These are phyloP conservation scores for Flaveria linearis DNA, from an alignment of 129 eudicot species.

Conservation along the genomic window DNA sequence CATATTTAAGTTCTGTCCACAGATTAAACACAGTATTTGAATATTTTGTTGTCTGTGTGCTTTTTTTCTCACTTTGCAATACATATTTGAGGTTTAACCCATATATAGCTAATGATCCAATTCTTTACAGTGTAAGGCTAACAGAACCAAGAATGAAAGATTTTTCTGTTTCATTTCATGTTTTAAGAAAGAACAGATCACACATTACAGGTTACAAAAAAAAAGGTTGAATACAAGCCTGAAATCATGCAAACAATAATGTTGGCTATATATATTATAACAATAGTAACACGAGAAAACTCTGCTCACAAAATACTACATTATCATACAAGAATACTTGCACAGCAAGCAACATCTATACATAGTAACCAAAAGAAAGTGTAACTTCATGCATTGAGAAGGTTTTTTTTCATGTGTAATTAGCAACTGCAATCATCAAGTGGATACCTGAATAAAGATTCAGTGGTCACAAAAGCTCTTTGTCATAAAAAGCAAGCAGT, in stretches of 20 bases:
- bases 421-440: slow-evolving; percentile 3
- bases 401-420: neutral
- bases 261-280: neutral
- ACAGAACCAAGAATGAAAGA: neutral
- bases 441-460: neutral
- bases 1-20: too few relatives aligned
- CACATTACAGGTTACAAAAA: slow-evolving; percentile 19
- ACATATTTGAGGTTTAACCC: neutral
- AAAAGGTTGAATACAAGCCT: slow-evolving; percentile 14
- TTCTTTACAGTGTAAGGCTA: neutral
- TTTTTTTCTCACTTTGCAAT: neutral
- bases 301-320: slow-evolving; percentile 10
- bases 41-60: too few relatives aligned
- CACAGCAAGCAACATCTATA: slow-evolving; percentile 26
- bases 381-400: neutral
- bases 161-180: neutral
- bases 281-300: neutral
- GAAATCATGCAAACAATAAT: slow-evolving; percentile 14
- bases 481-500: slow-evolving; percentile 88
- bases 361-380: slow-evolving; percentile 7
- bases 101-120: neutral
- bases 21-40: too few relatives aligned
- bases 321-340: slow-evolving; percentile 23
- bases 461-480: slow-evolving; percentile 53
- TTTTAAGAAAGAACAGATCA: slow-evolving; percentile 19